A percentile compares a stretch with the other conserved stretches of the same genome.
These are phyloP conservation scores for Gelatoporia subvermispora DNA, from an alignment of 768 basidiomycete genomes.

Conservation along the genomic window DNA sequence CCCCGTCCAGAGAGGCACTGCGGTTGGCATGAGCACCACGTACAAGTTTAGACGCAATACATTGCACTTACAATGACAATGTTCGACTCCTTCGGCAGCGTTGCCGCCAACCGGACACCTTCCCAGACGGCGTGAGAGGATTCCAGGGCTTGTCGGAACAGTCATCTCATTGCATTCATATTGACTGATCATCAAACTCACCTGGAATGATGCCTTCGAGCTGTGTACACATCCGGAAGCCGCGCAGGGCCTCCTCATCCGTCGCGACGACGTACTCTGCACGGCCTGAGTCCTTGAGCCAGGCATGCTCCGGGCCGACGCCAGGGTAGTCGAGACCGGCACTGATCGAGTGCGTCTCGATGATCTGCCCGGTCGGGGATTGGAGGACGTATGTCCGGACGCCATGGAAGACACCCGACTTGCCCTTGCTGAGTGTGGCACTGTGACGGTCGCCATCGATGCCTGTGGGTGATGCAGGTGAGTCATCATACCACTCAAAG, in stretches of 20 bases:
- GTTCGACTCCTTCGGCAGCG: conserved; percentile 77
- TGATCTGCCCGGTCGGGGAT: conserved; percentile 83
- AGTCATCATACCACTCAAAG: conserved; percentile 1
- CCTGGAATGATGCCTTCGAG: conserved; percentile 96
- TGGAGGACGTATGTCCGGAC: conserved; percentile 95
- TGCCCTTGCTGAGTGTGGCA: conserved; percentile 87
- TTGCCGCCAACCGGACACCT: conserved; percentile 79
- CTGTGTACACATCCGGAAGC: conserved; percentile 89
- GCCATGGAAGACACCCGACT: conserved; percentile 93
- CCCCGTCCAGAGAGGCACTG: conserved; percentile 94
- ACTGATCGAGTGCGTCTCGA: conserved; percentile 95
- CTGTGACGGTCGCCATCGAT: conserved; percentile 83
- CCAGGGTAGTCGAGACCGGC: conserved; percentile 96
- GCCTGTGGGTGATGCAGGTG: conserved; percentile 37
- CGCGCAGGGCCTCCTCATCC: conserved; percentile 89
- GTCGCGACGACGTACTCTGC: conserved; percentile 93
- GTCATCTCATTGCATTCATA: conserved; percentile 5
- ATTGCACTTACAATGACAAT: conserved; percentile 76
- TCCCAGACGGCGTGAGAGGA: conserved; percentile 97
- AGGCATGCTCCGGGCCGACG: conserved; percentile 97
- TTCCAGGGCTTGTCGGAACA: conserved; percentile 63
- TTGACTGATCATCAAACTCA: conserved; percentile 28
- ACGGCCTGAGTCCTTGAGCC: conserved; percentile 90
- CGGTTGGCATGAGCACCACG: background rate
- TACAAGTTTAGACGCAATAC: conserved; percentile 6